Evolutionary conservation across 2,329 filamentous ascomycete species (phyloP), one percentile per base, ranked within the genome.

Genomic region (Alternaria gansuensis): DNA sequence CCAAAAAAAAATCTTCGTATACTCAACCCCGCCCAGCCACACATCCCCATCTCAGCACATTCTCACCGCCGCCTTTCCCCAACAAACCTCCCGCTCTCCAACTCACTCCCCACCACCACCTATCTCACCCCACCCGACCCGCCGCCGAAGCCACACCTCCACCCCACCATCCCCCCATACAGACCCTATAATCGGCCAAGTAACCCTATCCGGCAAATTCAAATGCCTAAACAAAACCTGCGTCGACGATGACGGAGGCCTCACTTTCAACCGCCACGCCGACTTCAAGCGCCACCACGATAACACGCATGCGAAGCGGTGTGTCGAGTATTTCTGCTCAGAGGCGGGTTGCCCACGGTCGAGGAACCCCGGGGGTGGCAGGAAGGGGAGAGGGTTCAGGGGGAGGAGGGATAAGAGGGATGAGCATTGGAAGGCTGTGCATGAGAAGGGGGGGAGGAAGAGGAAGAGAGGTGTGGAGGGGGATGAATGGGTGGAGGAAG

Each of bases 241-340:
- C 41, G 24, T 43, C 11, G 17, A 40, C 6, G 41, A 46, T 17
- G 29, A 33, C 14, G 34, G 56, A 5, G 58, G 62, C 11, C 33
- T 67, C 3, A 63, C 51, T 1, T 77, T 76, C 34, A 69, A 68
- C 7, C 67, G 74, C 2, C 67, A 71, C 13, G 74, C 74, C 1
- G 74, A 77, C 45, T 66, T 77, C 21, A 67, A 71, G 5, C 65
- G 74, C 1, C 74, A 77, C 39, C 59, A 68, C 23, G 62, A 62
- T 0, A 68, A 71, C 17, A 36, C 53, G 0, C 74, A 77, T 44
- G 62, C 57, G 0, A 33, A 43, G 0, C 50, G 52, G 2, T 46
- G 62, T 4, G 39, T 57, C 0, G 64, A 72, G 29, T 72, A 66
- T 41, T 76, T 68, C 31, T 76, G 74, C 29, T 52, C 64, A 0